phyloP scores from a whole-genome alignment of 371 early-diverging fungal species.

The Syncephalastrum sp. region DNA sequence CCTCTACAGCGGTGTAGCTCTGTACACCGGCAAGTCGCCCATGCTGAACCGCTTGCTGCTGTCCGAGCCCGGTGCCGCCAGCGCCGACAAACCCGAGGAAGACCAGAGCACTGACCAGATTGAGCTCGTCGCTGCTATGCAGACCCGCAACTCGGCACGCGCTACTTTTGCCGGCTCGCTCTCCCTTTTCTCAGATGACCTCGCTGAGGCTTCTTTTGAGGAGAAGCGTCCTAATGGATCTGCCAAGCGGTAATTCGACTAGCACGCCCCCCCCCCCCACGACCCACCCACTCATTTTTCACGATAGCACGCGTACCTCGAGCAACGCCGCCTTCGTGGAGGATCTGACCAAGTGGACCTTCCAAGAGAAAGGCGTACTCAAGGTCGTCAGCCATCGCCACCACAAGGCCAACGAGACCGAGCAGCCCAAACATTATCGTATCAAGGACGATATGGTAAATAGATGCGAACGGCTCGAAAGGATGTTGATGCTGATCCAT shows the following conservation, averaged over 20 bases:
- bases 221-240: conserved; percentile 16
- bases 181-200: conserved; percentile 67
- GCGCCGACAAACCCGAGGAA: conserved; percentile 35
- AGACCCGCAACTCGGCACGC: conserved; percentile 88
- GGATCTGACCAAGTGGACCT: conserved; percentile 85
- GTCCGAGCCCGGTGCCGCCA: conserved; percentile 63
- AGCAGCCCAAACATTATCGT: conserved; percentile 76
- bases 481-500: not conserved
- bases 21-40: conserved; percentile 54
- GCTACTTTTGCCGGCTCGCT: conserved; percentile 82
- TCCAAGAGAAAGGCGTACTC: conserved; percentile 91
- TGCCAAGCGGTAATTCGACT: conserved; percentile 16
- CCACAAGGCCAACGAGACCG: conserved; percentile 66
- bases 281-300: conserved; percentile 4
- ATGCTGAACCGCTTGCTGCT: conserved; percentile 69
- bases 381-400: conserved; percentile 62
- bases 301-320: conserved; percentile 20
- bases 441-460: conserved; percentile 87
- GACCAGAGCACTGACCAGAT: conserved; percentile 27
- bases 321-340: conserved; percentile 74
- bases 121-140: conserved; percentile 77
- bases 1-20: conserved; percentile 77
- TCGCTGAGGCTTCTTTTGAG: conserved; percentile 18
- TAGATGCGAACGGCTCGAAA: not conserved
- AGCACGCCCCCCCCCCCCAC: too few species aligned